Evolutionary conservation across 495 filamentous ascomycete genomes (phyloP).

Genomic region (Penicillium daleae): DNA sequence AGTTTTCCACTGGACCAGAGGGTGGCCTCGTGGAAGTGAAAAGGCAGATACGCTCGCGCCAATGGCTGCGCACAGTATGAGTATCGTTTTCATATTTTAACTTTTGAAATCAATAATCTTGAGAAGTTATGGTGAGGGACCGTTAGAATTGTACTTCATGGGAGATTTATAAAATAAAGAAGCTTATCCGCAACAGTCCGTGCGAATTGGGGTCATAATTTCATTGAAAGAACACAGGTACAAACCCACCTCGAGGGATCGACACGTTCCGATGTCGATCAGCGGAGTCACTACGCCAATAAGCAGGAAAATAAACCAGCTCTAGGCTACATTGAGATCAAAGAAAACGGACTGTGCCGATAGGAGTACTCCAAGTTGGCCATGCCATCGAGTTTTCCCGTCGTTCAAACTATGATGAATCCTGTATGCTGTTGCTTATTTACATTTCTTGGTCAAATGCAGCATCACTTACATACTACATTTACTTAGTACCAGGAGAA

Average conservation of each 20-base stretch:
- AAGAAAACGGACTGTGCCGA: not conserved
- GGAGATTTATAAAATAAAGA: not conserved
- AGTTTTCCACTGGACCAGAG: not conserved
- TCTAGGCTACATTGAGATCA: not conserved
- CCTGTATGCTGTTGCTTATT: not conserved
- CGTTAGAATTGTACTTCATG: not conserved
- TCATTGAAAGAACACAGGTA: not conserved
- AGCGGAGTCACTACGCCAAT: slow-evolving; percentile 1
- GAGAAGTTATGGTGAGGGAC: not conserved
- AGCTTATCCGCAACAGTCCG: not conserved
- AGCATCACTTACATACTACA: not conserved
- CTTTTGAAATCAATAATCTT: not conserved
- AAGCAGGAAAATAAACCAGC: not conserved
- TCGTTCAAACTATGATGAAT: not conserved
- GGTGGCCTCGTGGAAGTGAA: not conserved
- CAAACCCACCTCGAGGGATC: not conserved
- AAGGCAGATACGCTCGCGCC: not conserved
- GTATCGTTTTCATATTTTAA: not conserved
- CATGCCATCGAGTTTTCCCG: too few species aligned
- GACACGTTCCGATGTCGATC: not conserved
- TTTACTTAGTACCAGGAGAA: too few species aligned
- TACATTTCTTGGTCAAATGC: not conserved
- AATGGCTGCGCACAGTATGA: not conserved
- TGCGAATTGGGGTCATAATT: not conserved
- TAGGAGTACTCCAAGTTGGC: not conserved